Conservation (phyloP, 805 yeast species). For the Lachancea cidri region DNA sequence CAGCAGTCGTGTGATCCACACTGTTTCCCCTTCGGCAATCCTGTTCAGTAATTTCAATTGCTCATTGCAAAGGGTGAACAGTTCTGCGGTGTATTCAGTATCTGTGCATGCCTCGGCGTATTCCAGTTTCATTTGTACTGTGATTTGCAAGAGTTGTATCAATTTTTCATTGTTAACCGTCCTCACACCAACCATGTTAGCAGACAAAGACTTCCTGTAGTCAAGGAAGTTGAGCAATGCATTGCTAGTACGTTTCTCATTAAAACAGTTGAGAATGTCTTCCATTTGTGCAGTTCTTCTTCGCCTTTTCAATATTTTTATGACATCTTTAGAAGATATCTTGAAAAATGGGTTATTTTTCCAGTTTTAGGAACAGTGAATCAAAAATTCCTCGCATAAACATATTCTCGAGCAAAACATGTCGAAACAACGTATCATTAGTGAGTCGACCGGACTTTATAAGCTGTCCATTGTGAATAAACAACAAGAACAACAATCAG, state of each 20-base stretch:
- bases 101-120: constrained; percentile 1
- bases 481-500: constrained; percentile 2
- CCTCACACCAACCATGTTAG: not conserved
- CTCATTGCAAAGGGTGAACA: constrained; percentile 31
- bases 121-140: constrained; percentile 3
- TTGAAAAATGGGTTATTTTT: not conserved
- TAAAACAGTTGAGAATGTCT: not conserved
- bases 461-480: constrained; percentile 21
- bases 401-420: not conserved
- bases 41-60: constrained; percentile 45
- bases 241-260: constrained; percentile 1
- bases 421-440: constrained; percentile 38
- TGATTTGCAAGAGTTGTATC: constrained; percentile 3
- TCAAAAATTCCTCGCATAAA: too few relatives aligned
- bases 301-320: not conserved
- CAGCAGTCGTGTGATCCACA: constrained; percentile 40
- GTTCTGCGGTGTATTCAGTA: not conserved
- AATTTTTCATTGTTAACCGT: constrained; percentile 3
- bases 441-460: constrained; percentile 46
- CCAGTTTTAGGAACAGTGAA: too few relatives aligned
- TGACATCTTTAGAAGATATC: not conserved
- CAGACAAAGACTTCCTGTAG: not conserved
- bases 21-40: constrained; percentile 47
- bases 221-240: constrained; percentile 1
- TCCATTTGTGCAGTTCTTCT: not conserved